A percentile compares a stretch with the other conserved stretches of the same genome.
Evolutionary conservation across 257 asterid species (phyloP).

Genomic region (Nicotiana noctiflora): DNA sequence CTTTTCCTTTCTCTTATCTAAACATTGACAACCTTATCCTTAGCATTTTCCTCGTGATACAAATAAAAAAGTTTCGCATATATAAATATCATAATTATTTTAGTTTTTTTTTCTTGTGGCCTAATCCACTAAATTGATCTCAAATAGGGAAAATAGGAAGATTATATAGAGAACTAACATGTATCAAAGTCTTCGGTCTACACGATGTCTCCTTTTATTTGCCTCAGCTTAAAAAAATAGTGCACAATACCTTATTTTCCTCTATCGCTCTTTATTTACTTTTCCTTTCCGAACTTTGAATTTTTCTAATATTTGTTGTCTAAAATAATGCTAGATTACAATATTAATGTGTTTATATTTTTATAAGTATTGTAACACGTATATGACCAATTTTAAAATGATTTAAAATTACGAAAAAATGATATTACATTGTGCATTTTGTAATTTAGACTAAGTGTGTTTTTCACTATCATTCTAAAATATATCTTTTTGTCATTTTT

Average conservation of each 20-base stretch:
- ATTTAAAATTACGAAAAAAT: too few relatives aligned
- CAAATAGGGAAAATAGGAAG: background rate
- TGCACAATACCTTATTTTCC: too few relatives aligned
- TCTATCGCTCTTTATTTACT: too few relatives aligned
- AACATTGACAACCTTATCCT: conserved; percentile 6
- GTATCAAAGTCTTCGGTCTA: too few relatives aligned
- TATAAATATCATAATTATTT: background rate
- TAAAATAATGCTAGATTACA: background rate
- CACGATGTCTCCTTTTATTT: too few relatives aligned
- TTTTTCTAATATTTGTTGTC: background rate
- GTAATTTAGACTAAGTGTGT: background rate
- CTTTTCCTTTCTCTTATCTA: background rate
- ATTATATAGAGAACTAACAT: background rate
- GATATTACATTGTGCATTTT: too few relatives aligned
- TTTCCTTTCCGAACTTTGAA: too few relatives aligned
- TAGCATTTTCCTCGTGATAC: background rate
- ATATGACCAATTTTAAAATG: too few relatives aligned
- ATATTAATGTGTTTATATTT: background rate
- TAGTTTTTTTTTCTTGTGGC: too few relatives aligned
- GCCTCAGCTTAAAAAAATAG: too few relatives aligned
- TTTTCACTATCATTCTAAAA: background rate
- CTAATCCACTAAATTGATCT: background rate
- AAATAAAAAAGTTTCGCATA: background rate
- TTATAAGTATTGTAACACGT: background rate
- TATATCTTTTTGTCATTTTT: background rate